These are phyloP conservation scores for Hypoxylon sp. DNA, from an alignment of 2,329 filamentous ascomycete genomes.

Conservation along the genomic window DNA sequence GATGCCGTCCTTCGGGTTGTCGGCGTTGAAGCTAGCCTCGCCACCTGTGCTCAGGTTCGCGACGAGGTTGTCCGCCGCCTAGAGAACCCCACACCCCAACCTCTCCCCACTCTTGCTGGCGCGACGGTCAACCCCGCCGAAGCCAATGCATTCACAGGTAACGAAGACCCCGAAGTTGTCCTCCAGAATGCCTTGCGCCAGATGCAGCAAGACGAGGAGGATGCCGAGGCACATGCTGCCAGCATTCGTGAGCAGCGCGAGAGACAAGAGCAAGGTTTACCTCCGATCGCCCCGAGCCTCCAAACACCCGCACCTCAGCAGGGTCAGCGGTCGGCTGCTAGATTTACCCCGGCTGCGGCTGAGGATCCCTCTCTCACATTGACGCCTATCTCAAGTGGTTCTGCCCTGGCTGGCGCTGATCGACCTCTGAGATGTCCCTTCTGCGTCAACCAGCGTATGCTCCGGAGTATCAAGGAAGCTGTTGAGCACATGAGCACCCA, in stretches of 20 bases:
- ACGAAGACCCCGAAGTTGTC: constrained; percentile 69
- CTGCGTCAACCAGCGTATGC: constrained; percentile 72
- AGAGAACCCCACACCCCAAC: constrained; percentile 55
- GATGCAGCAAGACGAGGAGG: constrained; percentile 70
- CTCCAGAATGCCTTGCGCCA: constrained; percentile 70
- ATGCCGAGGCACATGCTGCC: constrained; percentile 68
- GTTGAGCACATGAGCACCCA: constrained; percentile 73
- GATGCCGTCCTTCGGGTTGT: constrained; percentile 68
- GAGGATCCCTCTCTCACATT: constrained; percentile 62
- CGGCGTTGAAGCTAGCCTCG: constrained; percentile 66
- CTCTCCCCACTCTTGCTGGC: constrained; percentile 44
- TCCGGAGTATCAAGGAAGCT: constrained; percentile 70
- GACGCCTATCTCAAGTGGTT: constrained; percentile 66
- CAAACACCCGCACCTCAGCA: constrained; percentile 44
- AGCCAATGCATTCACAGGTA: constrained; percentile 54
- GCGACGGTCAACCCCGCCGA: constrained; percentile 42
- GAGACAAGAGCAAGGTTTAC: constrained; percentile 58
- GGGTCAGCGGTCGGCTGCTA: constrained; percentile 38
- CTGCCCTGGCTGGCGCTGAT: constrained; percentile 60
- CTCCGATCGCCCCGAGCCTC: constrained; percentile 49
- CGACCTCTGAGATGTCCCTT: constrained; percentile 69
- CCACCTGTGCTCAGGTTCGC: constrained; percentile 67
- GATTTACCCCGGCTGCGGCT: constrained; percentile 48
- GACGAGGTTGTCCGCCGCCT: constrained; percentile 66
- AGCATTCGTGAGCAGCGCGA: constrained; percentile 66